A percentile compares a stretch with the other conserved stretches of the same genome.
phyloP scores from a whole-genome alignment of 352 stramenopile genomes.

The Phytophthora ramorum region DNA sequence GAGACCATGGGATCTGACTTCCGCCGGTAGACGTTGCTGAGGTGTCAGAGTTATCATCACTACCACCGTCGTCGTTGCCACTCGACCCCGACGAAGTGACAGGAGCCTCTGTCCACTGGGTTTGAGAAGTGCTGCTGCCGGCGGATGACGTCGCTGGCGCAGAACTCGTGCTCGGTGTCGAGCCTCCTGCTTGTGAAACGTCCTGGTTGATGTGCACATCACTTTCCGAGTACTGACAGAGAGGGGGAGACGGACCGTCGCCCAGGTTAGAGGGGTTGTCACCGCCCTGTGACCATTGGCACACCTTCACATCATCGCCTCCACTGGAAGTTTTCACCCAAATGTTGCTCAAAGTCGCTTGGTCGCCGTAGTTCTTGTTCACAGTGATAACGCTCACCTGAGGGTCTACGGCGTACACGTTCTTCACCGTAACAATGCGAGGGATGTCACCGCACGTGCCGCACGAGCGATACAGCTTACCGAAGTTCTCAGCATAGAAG shows the following conservation, averaged over 20 bases:
- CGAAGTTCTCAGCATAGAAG: too few species aligned
- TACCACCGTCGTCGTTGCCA: neutral
- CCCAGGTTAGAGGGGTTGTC: too few species aligned
- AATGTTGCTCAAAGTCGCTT: constrained; percentile 50
- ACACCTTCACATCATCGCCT: too few species aligned
- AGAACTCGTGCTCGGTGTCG: constrained; percentile 1
- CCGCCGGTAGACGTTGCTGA: neutral
- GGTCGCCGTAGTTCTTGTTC: constrained; percentile 43
- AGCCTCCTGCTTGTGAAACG: constrained; percentile 15
- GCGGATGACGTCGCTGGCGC: neutral
- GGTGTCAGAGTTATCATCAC: neutral
- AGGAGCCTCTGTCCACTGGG: neutral
- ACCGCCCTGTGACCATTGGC: too few species aligned
- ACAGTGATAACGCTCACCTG: constrained; percentile 40
- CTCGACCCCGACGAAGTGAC: neutral
- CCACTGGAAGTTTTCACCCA: constrained; percentile 10
- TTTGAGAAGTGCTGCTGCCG: constrained; percentile 15
- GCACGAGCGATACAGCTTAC: too few species aligned
- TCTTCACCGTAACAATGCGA: constrained; percentile 39
- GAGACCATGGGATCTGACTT: neutral
- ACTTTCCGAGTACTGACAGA: too few species aligned
- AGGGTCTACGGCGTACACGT: constrained; percentile 48
- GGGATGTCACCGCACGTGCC: too few species aligned
- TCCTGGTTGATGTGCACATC: constrained; percentile 11
- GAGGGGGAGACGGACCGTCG: too few species aligned